Evolutionary conservation across 2,329 filamentous ascomycete species (phyloP).

Genomic region (Fusarium buxicola): DNA sequence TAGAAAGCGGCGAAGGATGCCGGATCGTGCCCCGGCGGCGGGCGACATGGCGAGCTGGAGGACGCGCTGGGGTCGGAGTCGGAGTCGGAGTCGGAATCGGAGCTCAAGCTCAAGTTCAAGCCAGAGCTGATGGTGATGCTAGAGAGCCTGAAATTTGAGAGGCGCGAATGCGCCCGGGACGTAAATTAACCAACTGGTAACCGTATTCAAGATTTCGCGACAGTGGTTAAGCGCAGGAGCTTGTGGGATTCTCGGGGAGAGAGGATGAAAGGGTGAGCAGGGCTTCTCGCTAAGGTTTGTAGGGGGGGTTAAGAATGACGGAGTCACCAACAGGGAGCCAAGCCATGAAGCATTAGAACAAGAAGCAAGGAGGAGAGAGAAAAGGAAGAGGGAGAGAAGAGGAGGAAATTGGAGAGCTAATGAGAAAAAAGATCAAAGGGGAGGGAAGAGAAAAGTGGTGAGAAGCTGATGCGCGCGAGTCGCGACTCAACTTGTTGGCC

Average conservation of each 20-base stretch:
- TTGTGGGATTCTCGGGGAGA: background rate
- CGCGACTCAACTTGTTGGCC: background rate
- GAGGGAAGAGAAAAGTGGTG: constrained; percentile 7
- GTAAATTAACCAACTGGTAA: background rate
- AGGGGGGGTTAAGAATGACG: background rate
- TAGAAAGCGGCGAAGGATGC: constrained; percentile 56
- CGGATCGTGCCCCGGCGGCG: constrained; percentile 25
- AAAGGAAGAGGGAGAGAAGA: background rate
- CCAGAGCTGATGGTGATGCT: background rate
- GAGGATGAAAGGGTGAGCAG: background rate
- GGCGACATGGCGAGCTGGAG: constrained; percentile 32
- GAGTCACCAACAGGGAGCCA: background rate
- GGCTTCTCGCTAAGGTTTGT: background rate
- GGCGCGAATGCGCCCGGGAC: background rate
- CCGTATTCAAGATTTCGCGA: constrained; percentile 1
- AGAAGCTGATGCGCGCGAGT: constrained; percentile 16
- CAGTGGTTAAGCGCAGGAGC: background rate
- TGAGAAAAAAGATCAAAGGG: constrained; percentile 3
- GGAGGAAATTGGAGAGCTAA: background rate
- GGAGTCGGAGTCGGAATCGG: background rate
- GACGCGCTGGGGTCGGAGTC: background rate
- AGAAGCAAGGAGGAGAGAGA: background rate
- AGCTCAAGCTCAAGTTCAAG: background rate
- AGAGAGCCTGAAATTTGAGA: background rate
- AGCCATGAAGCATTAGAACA: background rate